These are phyloP conservation scores for Macrolepiota fuliginosa DNA, from an alignment of 768 basidiomycete genomes.

Conservation along the genomic window DNA sequence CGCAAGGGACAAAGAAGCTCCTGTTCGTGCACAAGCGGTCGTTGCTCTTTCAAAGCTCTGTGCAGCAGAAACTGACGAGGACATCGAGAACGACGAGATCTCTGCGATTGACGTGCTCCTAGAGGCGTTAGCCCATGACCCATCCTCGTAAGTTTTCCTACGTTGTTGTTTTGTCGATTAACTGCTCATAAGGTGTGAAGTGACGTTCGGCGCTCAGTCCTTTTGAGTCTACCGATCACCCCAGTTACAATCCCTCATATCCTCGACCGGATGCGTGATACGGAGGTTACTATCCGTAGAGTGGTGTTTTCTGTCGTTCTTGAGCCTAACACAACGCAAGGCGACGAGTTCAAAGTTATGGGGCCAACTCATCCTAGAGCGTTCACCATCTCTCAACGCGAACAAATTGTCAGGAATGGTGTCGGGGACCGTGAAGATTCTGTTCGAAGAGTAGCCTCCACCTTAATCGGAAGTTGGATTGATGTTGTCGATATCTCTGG, in stretches of 20 bases:
- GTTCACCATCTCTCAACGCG: constrained; percentile 70
- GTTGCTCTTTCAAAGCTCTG: constrained; percentile 77
- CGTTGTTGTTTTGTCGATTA: neutral
- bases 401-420: constrained; percentile 76
- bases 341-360: constrained; percentile 26
- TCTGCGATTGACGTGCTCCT: constrained; percentile 60
- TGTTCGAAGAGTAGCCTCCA: constrained; percentile 71
- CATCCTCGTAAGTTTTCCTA: constrained; percentile 59
- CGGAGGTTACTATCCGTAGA: constrained; percentile 72
- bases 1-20: constrained; percentile 73
- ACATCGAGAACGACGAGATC: constrained; percentile 47
- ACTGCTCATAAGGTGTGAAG: constrained; percentile 31
- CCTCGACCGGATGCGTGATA: constrained; percentile 76
- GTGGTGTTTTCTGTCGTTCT: constrained; percentile 67
- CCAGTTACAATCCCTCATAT: constrained; percentile 58
- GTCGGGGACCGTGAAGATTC: constrained; percentile 79
- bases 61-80: constrained; percentile 61
- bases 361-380: constrained; percentile 62
- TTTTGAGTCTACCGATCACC: constrained; percentile 68
- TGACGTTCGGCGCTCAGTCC: constrained; percentile 81
- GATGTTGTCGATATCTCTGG: constrained; percentile 41
- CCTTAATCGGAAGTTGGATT: constrained; percentile 75
- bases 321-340: constrained; percentile 31
- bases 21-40: constrained; percentile 77
- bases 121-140: constrained; percentile 67